phyloP scores from a whole-genome alignment of 2,329 filamentous ascomycete genomes.

The Gyromitra esculenta region DNA sequence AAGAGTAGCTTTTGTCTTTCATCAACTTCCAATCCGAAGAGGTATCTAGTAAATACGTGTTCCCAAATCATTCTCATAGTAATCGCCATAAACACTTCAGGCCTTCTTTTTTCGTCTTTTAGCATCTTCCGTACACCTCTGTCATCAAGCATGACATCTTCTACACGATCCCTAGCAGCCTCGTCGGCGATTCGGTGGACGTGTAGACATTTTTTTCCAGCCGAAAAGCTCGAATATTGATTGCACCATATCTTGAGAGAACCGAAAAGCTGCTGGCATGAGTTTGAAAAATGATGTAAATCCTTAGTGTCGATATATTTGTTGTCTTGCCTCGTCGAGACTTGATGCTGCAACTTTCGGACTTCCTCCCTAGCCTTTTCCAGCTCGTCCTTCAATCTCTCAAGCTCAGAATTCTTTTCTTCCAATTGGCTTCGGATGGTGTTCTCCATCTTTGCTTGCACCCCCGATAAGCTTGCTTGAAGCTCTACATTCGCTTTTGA shows the following conservation, averaged over 20 bases:
- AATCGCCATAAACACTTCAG: constrained; percentile 98
- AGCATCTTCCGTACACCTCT: constrained; percentile 91
- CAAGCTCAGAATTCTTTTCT: constrained; percentile 85
- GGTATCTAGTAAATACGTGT: constrained; percentile 95
- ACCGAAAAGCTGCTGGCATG: constrained; percentile 92
- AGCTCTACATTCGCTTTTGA: constrained; percentile 75
- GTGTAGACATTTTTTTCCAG: constrained; percentile 53
- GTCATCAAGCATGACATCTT: constrained; percentile 93
- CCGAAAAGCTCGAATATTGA: constrained; percentile 94
- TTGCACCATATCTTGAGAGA: constrained; percentile 98
- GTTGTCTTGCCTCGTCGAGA: constrained; percentile 61
- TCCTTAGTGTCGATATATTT: constrained; percentile 54
- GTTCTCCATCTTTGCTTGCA: constrained; percentile 71
- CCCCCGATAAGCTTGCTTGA: constrained; percentile 70
- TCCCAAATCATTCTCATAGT: constrained; percentile 99
- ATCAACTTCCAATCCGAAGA: constrained; percentile 98
- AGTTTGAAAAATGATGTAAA: constrained; percentile 68
- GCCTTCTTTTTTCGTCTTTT: constrained; percentile 83
- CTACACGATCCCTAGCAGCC: constrained; percentile 90
- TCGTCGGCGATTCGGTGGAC: constrained; percentile 80
- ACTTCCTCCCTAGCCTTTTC: constrained; percentile 74
- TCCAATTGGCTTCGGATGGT: constrained; percentile 73
- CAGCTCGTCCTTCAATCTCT: constrained; percentile 78
- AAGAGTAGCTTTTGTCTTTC: constrained; percentile 97
- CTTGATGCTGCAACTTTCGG: constrained; percentile 68